Evolutionary conservation across 2,329 filamentous ascomycete genomes (phyloP).

Genomic region (Penicillium sp.): DNA sequence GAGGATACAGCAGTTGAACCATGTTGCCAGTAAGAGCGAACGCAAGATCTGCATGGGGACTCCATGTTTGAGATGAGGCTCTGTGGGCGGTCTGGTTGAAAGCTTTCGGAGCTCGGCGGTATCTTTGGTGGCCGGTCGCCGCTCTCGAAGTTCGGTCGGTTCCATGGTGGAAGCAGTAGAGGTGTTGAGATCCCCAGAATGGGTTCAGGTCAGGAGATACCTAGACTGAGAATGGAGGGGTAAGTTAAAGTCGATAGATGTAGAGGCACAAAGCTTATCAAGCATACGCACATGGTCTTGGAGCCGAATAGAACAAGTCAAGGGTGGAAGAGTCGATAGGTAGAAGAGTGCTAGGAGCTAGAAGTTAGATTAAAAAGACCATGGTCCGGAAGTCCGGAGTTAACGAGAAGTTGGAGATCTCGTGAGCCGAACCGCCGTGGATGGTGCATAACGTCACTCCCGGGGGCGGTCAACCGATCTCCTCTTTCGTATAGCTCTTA

Average conservation of each 20-base stretch:
- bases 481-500: not conserved
- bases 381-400: not conserved
- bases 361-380: not conserved
- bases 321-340: no score
- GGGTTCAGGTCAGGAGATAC: not conserved
- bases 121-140: constrained; percentile 25
- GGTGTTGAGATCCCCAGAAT: not conserved
- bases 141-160: constrained; percentile 34
- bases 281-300: not conserved
- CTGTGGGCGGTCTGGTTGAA: constrained; percentile 23
- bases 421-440: not conserved
- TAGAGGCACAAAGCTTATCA: not conserved
- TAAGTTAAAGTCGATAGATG: not conserved
- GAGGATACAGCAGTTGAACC: constrained; percentile 47
- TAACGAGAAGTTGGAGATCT: constrained; percentile 1
- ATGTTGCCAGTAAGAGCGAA: constrained; percentile 46
- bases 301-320: not conserved
- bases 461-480: not conserved
- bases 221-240: not conserved
- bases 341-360: not conserved
- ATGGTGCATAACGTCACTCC: constrained; percentile 7
- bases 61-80: constrained; percentile 48
- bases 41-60: constrained; percentile 48
- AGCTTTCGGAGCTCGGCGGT: constrained; percentile 19
- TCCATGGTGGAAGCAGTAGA: constrained; percentile 28